Percentiles rank a stretch among this genome's conserved stretches.
Evolutionary conservation across 2,329 filamentous ascomycete species (phyloP).

Genomic region (Bipolaris sorokiniana): DNA sequence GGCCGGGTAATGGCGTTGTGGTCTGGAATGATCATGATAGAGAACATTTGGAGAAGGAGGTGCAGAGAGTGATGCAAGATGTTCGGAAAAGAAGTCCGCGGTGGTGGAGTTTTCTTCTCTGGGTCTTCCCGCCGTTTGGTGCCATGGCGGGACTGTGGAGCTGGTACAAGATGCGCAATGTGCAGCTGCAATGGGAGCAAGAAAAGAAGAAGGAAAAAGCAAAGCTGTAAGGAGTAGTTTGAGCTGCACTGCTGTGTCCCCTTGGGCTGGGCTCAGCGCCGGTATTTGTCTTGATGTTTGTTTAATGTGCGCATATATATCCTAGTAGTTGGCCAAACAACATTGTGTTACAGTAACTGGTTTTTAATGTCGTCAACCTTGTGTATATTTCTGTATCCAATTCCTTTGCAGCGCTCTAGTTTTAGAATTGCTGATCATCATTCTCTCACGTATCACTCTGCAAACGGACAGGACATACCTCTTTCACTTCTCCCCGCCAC

Average conservation of each 20-base stretch:
- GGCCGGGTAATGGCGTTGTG: constrained; percentile 70
- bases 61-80: constrained; percentile 69
- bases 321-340: constrained; percentile 15
- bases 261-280: constrained; percentile 11
- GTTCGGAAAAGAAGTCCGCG: constrained; percentile 69
- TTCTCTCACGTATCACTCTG: background rate
- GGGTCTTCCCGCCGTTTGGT: constrained; percentile 76
- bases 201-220: constrained; percentile 62
- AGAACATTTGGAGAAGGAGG: constrained; percentile 70
- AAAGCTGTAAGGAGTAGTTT: constrained; percentile 55
- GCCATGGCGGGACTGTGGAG: constrained; percentile 71
- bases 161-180: constrained; percentile 72
- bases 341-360: constrained; percentile 16
- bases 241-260: background rate
- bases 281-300: constrained; percentile 13
- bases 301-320: constrained; percentile 19
- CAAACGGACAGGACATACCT: background rate
- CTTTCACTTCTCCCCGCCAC: constrained; percentile 10
- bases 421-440: background rate
- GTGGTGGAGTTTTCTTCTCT: constrained; percentile 81
- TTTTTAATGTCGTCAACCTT: background rate
- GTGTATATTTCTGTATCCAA: background rate
- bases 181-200: constrained; percentile 74
- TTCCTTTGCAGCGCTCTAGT: background rate
- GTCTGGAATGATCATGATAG: constrained; percentile 87